phyloP scores from a whole-genome alignment of 2,329 filamentous ascomycete species.

The Zymoseptoria tritici region DNA sequence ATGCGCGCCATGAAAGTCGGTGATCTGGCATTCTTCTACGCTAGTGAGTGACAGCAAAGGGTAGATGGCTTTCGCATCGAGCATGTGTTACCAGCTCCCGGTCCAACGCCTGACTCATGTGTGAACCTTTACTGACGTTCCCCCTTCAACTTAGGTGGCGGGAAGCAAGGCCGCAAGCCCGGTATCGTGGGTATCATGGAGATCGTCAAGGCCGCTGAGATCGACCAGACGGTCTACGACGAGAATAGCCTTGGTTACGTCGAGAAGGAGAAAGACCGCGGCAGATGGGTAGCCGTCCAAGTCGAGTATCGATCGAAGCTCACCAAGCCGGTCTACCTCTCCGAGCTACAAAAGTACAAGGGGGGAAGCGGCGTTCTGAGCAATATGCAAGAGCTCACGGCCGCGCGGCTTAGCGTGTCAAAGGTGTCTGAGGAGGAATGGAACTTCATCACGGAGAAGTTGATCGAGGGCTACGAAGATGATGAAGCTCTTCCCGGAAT shows the following conservation, averaged over 20 bases:
- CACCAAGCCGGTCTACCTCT: constrained; percentile 57
- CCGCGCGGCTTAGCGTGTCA: constrained; percentile 74
- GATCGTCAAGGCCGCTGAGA: constrained; percentile 73
- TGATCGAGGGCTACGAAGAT: constrained; percentile 22
- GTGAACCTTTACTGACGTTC: constrained; percentile 51
- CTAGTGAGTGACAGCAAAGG: constrained; percentile 45
- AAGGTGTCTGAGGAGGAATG: constrained; percentile 59
- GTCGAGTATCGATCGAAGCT: constrained; percentile 85
- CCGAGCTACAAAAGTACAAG: constrained; percentile 57
- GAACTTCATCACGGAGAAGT: constrained; percentile 48
- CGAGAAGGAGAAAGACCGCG: constrained; percentile 60
- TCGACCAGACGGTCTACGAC: constrained; percentile 70
- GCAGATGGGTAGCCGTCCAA: constrained; percentile 83
- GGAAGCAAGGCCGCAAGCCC: constrained; percentile 57
- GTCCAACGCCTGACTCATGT: too few species aligned
- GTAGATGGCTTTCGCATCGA: too few species aligned
- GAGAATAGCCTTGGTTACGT: constrained; percentile 75
- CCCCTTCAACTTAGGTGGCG: constrained; percentile 98
- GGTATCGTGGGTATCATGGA: constrained; percentile 64
- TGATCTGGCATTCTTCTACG: constrained; percentile 94
- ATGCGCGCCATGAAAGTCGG: constrained; percentile 85
- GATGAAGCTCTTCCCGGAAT: constrained; percentile 8
- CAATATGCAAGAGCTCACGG: constrained; percentile 75
- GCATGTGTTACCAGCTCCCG: too few species aligned
- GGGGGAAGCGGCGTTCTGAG: constrained; percentile 41